Percentiles rank a stretch among this genome's conserved stretches.
Conservation (phyloP, 2,329 filamentous ascomycete species). For the Trichoderma oligosporum region DNA sequence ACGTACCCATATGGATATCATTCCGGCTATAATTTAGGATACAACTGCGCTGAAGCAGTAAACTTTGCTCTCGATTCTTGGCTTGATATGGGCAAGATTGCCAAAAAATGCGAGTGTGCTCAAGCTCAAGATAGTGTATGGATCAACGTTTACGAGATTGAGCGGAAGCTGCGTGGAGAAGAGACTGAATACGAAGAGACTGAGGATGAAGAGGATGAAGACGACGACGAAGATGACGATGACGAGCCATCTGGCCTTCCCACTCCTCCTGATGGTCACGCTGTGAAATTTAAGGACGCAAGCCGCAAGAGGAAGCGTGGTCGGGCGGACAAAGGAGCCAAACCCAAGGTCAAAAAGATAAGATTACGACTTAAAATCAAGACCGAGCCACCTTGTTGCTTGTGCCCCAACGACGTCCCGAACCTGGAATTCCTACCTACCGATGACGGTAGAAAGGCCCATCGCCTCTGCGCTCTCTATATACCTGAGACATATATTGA, state of each 20-base stretch:
- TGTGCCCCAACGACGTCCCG: slow-evolving; percentile 87
- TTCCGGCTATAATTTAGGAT: slow-evolving; percentile 94
- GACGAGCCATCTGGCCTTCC: slow-evolving; percentile 65
- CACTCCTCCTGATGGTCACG: slow-evolving; percentile 72
- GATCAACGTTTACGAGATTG: slow-evolving; percentile 94
- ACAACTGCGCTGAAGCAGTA: slow-evolving; percentile 98
- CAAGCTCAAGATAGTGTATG: slow-evolving; percentile 95
- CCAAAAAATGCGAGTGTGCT: slow-evolving; percentile 94
- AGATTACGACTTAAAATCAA: slow-evolving; percentile 70
- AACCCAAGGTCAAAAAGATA: slow-evolving; percentile 70
- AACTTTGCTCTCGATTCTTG: slow-evolving; percentile 96
- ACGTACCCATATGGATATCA: slow-evolving; percentile 99
- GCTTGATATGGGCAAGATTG: slow-evolving; percentile 91
- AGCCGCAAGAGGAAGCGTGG: slow-evolving; percentile 58
- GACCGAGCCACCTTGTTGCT: slow-evolving; percentile 74
- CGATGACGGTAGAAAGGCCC: slow-evolving; percentile 81
- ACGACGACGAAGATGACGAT: slow-evolving; percentile 59
- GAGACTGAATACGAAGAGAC: slow-evolving; percentile 79
- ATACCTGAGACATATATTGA: slow-evolving; percentile 89
- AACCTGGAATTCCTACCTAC: slow-evolving; percentile 80
- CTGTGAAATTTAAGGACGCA: slow-evolving; percentile 59
- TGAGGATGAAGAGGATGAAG: slow-evolving; percentile 63
- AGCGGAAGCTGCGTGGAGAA: slow-evolving; percentile 88
- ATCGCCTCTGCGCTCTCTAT: slow-evolving; percentile 84
- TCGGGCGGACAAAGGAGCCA: slow-evolving; percentile 35